Conservation (phyloP, 257 asterid genomes). For the Forsythia viridissima region DNA sequence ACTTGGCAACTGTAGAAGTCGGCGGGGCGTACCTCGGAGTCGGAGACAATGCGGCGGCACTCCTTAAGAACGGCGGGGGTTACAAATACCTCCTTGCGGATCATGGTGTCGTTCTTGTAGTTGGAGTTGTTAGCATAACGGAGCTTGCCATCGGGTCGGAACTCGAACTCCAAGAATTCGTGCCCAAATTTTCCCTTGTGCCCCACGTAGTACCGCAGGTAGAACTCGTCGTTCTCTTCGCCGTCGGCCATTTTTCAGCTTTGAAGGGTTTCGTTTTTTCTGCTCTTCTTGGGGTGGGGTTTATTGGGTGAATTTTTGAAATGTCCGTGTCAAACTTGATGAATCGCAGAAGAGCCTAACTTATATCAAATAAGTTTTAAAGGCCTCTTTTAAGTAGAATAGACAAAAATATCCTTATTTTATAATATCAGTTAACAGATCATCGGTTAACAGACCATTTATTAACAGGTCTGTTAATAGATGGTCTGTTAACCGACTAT, state of each 20-base stretch:
- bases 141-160: constrained; percentile 94
- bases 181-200: constrained; percentile 98
- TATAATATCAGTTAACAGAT: too few species aligned
- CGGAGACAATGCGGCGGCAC: constrained; percentile 90
- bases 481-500: too few species aligned
- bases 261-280: background rate
- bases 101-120: constrained; percentile 97
- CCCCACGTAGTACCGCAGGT: constrained; percentile 92
- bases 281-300: background rate
- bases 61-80: constrained; percentile 88
- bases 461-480: too few species aligned
- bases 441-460: too few species aligned
- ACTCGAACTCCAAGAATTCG: constrained; percentile 89
- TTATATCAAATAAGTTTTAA: too few species aligned
- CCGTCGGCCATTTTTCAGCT: background rate
- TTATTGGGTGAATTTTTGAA: too few species aligned
- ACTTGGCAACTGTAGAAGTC: background rate
- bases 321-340: too few species aligned
- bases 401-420: too few species aligned
- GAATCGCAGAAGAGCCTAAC: too few species aligned
- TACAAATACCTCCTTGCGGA: constrained; percentile 90
- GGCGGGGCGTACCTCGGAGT: constrained; percentile 55
- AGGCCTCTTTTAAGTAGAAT: too few species aligned
- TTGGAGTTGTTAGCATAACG: constrained; percentile 95
- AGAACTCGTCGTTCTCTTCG: constrained; percentile 52